Evolutionary conservation across 495 filamentous ascomycete genomes (phyloP).

Genomic region (Lasiosphaeria hispida): DNA sequence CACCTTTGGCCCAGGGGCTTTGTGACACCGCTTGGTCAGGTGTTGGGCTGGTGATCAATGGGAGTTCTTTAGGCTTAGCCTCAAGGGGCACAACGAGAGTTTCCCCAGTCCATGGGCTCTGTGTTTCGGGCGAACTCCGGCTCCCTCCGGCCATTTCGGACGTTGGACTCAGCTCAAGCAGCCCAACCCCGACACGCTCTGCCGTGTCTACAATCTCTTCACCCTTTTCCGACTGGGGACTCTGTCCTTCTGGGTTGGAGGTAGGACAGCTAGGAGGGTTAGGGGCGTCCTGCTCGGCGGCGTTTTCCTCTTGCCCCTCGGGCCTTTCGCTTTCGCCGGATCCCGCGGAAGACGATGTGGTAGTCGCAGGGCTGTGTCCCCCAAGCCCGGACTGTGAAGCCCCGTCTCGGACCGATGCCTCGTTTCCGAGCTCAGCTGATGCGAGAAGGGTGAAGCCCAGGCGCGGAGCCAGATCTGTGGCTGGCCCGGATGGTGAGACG

Average conservation of each 20-base stretch:
- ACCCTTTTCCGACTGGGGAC: not conserved
- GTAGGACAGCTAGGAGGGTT: too few species aligned
- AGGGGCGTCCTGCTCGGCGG: too few species aligned
- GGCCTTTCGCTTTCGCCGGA: not conserved
- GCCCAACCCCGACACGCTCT: not conserved
- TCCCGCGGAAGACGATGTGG: too few species aligned
- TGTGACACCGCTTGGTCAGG: constrained; percentile 1
- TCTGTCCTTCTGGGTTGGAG: not conserved
- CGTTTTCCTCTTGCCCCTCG: too few species aligned
- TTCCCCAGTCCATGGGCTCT: constrained; percentile 14
- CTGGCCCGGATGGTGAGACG: not conserved
- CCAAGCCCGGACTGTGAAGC: too few species aligned
- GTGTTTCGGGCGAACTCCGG: not conserved
- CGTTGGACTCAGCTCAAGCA: not conserved
- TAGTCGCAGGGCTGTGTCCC: too few species aligned
- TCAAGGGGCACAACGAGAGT: not conserved
- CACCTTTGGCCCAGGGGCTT: constrained; percentile 26
- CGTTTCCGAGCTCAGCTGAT: too few species aligned
- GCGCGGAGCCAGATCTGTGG: not conserved
- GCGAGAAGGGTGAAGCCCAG: not conserved
- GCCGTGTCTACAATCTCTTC: not conserved
- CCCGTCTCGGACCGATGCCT: too few species aligned
- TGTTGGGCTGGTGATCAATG: not conserved
- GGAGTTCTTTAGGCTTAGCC: not conserved
- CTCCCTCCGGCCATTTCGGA: not conserved